Base-by-base conservation (phyloP, 441 rosid genomes). In the Heliophila coronopifolia region DNA sequence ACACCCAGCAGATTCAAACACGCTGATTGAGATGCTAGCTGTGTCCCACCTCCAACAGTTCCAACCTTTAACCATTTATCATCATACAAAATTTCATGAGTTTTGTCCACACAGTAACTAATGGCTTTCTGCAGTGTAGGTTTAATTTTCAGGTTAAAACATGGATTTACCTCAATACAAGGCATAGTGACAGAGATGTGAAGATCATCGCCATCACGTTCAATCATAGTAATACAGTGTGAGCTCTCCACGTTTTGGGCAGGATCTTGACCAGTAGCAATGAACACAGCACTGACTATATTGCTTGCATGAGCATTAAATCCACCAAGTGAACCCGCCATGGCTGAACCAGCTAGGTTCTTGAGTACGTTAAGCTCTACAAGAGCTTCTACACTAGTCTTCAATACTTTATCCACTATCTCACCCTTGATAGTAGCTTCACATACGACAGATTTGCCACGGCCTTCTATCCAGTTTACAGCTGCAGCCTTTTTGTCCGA, bases 261-360 rank as follows among this genome's bases (percentile, higher is more conserved):
- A 2, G 84, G 84, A 30, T 78, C 84, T 69, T 78, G 84, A 1
- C 84, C 84, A 4, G 84, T 78, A 25, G 80, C 84, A 4, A 78
- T 36, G 37, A 45, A 75, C 27, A 75, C 9, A 19, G 78, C 84
- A 3, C 66, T 24, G 11, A 78, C 84, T 1, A 78, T 73, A 7
- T 78, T 78, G 38, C 84, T 75, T 0, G 84, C 76, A 49, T 78
- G 80, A 64, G 84, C 84, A 58, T 78, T 78, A 44, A 75, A 78
- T 5, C 84, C 84, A 48, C 78, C 84, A 4, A 78, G 77, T 63
- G 84, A 73, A 40, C 84, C 84, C 4, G 84, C 84, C 65, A 78
- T 61, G 3, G 76, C 83, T 23, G 84, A 78, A 41, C 84, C 81
- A 14, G 75, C 58, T 11, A 75, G 80, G 70, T 75, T 78, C 73